Percentiles rank a stretch among this genome's conserved stretches.
phyloP scores from a whole-genome alignment of 257 asterid species.

The Haberlea rhodopensis region DNA sequence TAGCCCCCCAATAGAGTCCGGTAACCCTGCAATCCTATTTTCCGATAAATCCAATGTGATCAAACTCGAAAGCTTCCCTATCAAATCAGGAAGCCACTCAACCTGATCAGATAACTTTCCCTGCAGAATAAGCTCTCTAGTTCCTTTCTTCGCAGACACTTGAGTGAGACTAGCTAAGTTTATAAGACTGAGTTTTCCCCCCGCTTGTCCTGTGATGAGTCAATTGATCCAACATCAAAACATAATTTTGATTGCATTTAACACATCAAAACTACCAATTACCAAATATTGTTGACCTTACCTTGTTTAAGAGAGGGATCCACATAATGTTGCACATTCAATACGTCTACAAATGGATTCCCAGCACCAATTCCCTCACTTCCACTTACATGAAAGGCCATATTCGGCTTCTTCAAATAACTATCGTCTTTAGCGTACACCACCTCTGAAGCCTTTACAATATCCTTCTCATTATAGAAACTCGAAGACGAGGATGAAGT shows the following conservation, averaged over 20 bases:
- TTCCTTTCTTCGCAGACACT: constrained; percentile 74
- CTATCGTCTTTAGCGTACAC: constrained; percentile 60
- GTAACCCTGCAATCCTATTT: constrained; percentile 62
- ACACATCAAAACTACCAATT: constrained; percentile 11
- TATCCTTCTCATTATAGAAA: constrained; percentile 45
- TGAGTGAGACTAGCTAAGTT: constrained; percentile 83
- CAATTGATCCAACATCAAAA: constrained; percentile 19
- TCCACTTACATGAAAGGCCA: constrained; percentile 29
- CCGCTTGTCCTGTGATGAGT: constrained; percentile 62
- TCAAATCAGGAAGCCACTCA: constrained; percentile 95
- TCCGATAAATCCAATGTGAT: constrained; percentile 68
- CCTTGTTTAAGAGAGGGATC: constrained; percentile 69
- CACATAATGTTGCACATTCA: constrained; percentile 44
- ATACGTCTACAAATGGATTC: constrained; percentile 35
- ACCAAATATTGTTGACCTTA: constrained; percentile 1
- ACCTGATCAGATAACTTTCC: constrained; percentile 69
- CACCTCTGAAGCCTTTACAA: constrained; percentile 39
- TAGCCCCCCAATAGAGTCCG: constrained; percentile 64
- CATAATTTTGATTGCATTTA: constrained; percentile 2
- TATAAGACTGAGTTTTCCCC: constrained; percentile 72
- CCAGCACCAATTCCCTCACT: constrained; percentile 44
- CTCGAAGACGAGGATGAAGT: constrained; percentile 33
- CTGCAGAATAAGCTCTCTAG: constrained; percentile 49
- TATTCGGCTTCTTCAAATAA: constrained; percentile 56
- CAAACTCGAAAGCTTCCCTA: constrained; percentile 75